These are phyloP conservation scores for Mikania micrantha DNA, from an alignment of 129 eudicot genomes.

Conservation along the genomic window DNA sequence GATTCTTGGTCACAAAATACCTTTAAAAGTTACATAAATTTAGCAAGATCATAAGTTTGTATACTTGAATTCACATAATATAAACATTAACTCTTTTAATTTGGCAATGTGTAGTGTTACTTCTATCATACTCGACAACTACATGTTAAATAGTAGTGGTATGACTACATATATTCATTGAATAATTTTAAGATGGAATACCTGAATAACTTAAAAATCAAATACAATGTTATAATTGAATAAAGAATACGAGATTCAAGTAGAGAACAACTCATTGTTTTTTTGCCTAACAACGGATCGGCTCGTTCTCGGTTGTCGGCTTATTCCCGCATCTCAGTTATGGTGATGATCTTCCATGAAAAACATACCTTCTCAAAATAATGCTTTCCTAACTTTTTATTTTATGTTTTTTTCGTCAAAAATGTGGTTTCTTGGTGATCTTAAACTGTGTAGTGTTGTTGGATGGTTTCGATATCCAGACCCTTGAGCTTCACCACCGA, in stretches of 20 bases:
- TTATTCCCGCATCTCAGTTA: constrained; percentile 23
- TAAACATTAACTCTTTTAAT: too few relatives aligned
- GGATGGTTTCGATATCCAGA: constrained; percentile 36
- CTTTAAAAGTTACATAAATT: too few relatives aligned
- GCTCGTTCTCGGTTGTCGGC: constrained; percentile 18
- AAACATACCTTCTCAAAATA: constrained; percentile 29
- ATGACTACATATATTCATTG: constrained; percentile 11
- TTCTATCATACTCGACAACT: background rate
- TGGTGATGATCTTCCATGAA: constrained; percentile 24
- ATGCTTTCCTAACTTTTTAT: constrained; percentile 29
- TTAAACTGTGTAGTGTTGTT: constrained; percentile 38
- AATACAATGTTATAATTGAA: constrained; percentile 25
- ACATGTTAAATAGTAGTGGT: background rate
- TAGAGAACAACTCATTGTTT: constrained; percentile 14
- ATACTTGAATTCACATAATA: too few relatives aligned
- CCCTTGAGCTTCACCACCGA: constrained; percentile 54
- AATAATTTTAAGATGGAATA: constrained; percentile 10
- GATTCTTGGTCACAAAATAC: too few relatives aligned
- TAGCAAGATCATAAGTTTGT: too few relatives aligned
- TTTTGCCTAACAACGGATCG: constrained; percentile 17
- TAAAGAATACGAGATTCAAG: constrained; percentile 17
- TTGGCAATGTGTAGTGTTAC: too few relatives aligned
- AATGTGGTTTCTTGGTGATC: background rate
- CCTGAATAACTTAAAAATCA: background rate
- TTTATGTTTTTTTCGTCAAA: constrained; percentile 13